Evolutionary conservation across 2,329 filamentous ascomycete genomes (phyloP).

Genomic region (Penicillium sp.): DNA sequence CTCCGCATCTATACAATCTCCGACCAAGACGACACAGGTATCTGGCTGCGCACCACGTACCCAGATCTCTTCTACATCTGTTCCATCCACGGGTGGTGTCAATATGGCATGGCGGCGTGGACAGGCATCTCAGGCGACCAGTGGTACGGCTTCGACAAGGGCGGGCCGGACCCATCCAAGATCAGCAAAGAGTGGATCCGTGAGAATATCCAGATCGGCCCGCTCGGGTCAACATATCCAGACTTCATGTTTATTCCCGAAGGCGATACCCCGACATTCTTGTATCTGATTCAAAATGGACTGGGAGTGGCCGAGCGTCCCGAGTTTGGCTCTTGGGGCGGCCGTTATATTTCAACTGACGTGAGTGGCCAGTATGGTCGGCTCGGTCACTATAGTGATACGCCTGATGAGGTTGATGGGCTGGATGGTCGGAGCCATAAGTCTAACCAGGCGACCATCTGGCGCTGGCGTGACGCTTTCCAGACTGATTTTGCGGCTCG

Average conservation of each 20-base stretch:
- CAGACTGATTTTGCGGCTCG: constrained; percentile 54
- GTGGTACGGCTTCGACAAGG: constrained; percentile 51
- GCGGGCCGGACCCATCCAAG: constrained; percentile 52
- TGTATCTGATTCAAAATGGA: constrained; percentile 47
- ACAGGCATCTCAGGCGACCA: constrained; percentile 56
- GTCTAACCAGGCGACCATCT: constrained; percentile 53
- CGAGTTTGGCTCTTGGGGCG: constrained; percentile 48
- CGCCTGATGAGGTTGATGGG: constrained; percentile 26
- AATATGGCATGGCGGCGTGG: constrained; percentile 59
- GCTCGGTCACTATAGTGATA: not conserved
- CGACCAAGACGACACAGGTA: constrained; percentile 60
- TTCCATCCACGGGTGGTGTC: constrained; percentile 58
- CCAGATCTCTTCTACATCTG: constrained; percentile 60
- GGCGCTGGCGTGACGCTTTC: constrained; percentile 57
- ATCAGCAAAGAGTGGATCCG: constrained; percentile 56
- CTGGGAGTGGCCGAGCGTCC: constrained; percentile 41
- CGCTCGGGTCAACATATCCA: constrained; percentile 50
- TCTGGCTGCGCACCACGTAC: constrained; percentile 58
- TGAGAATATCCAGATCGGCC: constrained; percentile 56
- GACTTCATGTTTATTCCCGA: constrained; percentile 56
- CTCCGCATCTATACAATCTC: constrained; percentile 59
- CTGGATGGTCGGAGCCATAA: constrained; percentile 32
- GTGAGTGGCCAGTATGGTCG: constrained; percentile 16
- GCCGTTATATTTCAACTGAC: constrained; percentile 35
- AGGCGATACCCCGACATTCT: constrained; percentile 49